Conservation (phyloP, 495 filamentous ascomycete species). For the Aspergillus homomorphus region DNA sequence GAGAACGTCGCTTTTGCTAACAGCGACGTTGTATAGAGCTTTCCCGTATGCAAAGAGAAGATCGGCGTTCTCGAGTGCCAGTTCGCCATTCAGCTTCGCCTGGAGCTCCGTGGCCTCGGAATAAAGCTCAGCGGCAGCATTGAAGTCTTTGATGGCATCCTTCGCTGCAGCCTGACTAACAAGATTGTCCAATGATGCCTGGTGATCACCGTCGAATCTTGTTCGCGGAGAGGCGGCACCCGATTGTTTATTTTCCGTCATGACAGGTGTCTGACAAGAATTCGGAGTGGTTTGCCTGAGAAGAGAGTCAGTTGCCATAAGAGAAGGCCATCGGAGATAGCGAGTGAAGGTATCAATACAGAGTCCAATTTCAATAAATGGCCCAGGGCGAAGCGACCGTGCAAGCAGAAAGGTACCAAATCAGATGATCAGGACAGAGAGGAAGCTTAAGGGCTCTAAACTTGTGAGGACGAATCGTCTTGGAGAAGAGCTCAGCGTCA, state of each 20-base stretch:
- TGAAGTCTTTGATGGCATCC: conserved; percentile 83
- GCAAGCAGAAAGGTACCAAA: not conserved
- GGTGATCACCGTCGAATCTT: conserved; percentile 17
- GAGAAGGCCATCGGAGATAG: not conserved
- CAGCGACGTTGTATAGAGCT: conserved; percentile 85
- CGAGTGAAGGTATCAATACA: not conserved
- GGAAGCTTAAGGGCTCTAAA: not conserved
- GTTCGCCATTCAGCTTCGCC: conserved; percentile 86
- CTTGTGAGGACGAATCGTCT: not conserved
- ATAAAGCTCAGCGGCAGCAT: conserved; percentile 78
- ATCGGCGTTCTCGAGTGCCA: conserved; percentile 84
- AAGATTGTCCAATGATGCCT: conserved; percentile 41
- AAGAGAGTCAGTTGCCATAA: not conserved
- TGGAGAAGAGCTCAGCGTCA: not conserved
- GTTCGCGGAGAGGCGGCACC: conserved; percentile 5
- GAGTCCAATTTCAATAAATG: not conserved
- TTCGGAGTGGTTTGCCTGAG: not conserved
- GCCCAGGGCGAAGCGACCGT: not conserved
- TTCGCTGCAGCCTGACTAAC: conserved; percentile 59
- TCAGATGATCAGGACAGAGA: not conserved
- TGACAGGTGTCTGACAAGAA: conserved; percentile 19
- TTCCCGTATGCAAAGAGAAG: conserved; percentile 92
- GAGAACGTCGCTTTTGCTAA: conserved; percentile 90
- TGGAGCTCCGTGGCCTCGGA: conserved; percentile 87
- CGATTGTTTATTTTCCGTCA: conserved; percentile 16